A percentile compares a stretch with the other conserved stretches of the same genome.
phyloP scores from a whole-genome alignment of 2,329 filamentous ascomycete species.

The Fusarium luffae region DNA sequence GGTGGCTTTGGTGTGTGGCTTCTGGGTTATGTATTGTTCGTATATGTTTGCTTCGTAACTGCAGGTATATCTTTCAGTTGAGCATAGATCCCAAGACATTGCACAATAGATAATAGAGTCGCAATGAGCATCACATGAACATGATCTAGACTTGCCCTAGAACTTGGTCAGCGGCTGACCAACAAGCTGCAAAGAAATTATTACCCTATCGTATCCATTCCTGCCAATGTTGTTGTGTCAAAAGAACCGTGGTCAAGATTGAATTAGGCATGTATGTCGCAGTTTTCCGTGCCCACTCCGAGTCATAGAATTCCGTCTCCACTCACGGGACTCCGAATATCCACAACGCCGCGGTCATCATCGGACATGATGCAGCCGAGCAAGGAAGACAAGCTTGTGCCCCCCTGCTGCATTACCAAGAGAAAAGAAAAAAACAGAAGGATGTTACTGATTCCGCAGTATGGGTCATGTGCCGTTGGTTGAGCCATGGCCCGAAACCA shows the following conservation, averaged over 20 bases:
- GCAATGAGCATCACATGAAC: constrained; percentile 12
- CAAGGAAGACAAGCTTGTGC: neutral
- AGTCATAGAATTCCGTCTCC: constrained; percentile 10
- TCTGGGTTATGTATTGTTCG: constrained; percentile 4
- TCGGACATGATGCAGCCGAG: constrained; percentile 34
- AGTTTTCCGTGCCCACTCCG: constrained; percentile 27
- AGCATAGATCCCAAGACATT: neutral
- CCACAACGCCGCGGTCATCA: constrained; percentile 43
- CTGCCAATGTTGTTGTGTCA: constrained; percentile 9
- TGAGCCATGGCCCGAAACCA: constrained; percentile 1
- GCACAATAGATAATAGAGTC: constrained; percentile 3
- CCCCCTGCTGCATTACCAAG: constrained; percentile 3
- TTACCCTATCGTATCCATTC: constrained; percentile 18
- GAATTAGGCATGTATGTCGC: neutral
- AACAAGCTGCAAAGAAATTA: neutral
- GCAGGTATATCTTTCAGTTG: neutral
- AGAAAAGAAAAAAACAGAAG: neutral
- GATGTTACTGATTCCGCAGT: constrained; percentile 24
- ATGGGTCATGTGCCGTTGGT: constrained; percentile 15
- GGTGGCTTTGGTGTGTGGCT: neutral
- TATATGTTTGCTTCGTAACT: neutral
- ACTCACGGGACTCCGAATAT: constrained; percentile 33
- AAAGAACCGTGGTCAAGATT: constrained; percentile 25
- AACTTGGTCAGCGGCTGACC: constrained; percentile 33
- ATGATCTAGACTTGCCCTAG: neutral